A percentile compares a stretch with the other conserved stretches of the same genome.
phyloP scores from a whole-genome alignment of 345 rosid species.

The Litchi chinensis region DNA sequence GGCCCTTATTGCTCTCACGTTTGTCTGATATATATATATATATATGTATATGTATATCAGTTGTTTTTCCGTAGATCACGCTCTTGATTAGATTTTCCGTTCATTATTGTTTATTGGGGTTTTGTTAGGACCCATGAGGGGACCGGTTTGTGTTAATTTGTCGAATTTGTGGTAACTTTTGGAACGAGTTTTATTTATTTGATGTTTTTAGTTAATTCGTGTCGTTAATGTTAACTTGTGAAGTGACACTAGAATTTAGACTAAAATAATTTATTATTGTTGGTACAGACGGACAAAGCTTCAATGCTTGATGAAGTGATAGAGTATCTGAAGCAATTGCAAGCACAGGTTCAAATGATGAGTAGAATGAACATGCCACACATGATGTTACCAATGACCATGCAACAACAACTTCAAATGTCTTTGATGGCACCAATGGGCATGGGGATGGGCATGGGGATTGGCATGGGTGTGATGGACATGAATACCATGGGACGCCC shows the following conservation, averaged over 20 bases:
- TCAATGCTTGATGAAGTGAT: conserved; percentile 98
- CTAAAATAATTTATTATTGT: neutral
- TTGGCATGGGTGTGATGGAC: conserved; percentile 76
- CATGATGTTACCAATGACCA: conserved; percentile 78
- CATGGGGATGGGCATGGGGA: conserved; percentile 54
- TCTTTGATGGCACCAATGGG: conserved; percentile 79
- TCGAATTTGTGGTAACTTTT: too few relatives aligned
- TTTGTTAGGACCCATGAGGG: too few relatives aligned
- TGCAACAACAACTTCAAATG: conserved; percentile 89
- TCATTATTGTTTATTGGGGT: too few relatives aligned
- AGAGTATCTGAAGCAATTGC: conserved; percentile 85
- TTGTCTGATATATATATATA: neutral
- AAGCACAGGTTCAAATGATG: conserved; percentile 87
- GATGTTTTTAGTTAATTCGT: neutral
- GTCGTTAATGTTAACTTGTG: neutral
- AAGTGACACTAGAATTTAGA: too few relatives aligned
- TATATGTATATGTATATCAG: too few relatives aligned
- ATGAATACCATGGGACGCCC: conserved; percentile 58
- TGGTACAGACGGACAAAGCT: conserved; percentile 85
- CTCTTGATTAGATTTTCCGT: too few relatives aligned
- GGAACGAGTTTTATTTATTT: too few relatives aligned
- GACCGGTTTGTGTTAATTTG: too few relatives aligned
- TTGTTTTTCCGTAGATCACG: too few relatives aligned
- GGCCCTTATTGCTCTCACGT: conserved; percentile 18
- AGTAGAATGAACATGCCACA: conserved; percentile 72